Evolutionary conservation across 1,139 yeast genomes (phyloP).

Genomic region (Lodderomyces elongisporus): DNA sequence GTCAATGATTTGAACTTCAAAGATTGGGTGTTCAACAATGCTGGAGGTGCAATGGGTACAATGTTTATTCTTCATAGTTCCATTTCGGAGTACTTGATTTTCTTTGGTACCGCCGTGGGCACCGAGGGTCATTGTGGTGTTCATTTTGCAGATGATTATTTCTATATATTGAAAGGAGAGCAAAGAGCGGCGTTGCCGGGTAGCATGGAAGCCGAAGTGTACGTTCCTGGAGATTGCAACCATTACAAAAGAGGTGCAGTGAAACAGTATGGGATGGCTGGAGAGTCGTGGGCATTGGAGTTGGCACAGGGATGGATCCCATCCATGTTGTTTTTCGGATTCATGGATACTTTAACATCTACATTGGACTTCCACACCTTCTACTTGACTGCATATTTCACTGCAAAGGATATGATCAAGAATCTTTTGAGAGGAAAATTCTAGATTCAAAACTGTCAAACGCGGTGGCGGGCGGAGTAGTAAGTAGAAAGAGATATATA

Average conservation of each 20-base stretch:
- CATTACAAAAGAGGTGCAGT: slow-evolving; percentile 65
- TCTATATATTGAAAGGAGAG: slow-evolving; percentile 77
- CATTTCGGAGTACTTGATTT: slow-evolving; percentile 82
- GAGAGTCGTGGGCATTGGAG: slow-evolving; percentile 81
- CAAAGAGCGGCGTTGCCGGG: slow-evolving; percentile 68
- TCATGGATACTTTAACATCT: slow-evolving; percentile 70
- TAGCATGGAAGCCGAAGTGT: slow-evolving; percentile 59
- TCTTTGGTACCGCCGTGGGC: slow-evolving; percentile 84
- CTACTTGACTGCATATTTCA: slow-evolving; percentile 60
- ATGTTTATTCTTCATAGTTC: slow-evolving; percentile 96
- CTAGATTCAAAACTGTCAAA: slow-evolving; percentile 23
- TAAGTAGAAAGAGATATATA: neutral
- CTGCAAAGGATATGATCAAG: slow-evolving; percentile 70
- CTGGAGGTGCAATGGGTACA: slow-evolving; percentile 98
- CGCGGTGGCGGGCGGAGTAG: neutral
- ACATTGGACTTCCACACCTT: slow-evolving; percentile 78
- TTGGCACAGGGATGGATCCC: slow-evolving; percentile 99
- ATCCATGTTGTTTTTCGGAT: slow-evolving; percentile 93
- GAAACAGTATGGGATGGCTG: slow-evolving; percentile 82
- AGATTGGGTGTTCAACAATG: slow-evolving; percentile 95
- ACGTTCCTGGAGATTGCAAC: slow-evolving; percentile 77
- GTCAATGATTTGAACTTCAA: slow-evolving; percentile 66
- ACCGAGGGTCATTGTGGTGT: slow-evolving; percentile 96
- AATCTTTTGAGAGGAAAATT: slow-evolving; percentile 67
- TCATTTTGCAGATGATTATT: slow-evolving; percentile 94